Percentiles rank a stretch among this genome's conserved stretches.
phyloP scores from a whole-genome alignment of 805 yeast genomes.

The Ogataea salicorniae region DNA sequence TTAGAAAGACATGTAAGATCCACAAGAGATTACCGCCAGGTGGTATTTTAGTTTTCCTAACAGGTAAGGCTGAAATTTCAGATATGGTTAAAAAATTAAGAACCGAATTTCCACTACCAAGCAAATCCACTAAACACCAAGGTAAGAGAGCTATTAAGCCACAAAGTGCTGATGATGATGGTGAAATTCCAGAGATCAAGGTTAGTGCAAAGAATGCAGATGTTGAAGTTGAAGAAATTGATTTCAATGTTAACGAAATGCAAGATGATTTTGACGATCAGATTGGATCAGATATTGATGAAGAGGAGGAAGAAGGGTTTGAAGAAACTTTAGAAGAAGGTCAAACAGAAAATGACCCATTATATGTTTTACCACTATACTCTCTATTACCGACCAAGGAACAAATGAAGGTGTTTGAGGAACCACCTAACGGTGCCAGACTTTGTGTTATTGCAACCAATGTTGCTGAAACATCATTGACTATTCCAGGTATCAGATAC shows the following conservation, averaged over 20 bases:
- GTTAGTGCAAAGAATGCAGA: conserved; percentile 57
- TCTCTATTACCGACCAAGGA: conserved; percentile 91
- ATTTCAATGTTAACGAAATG: conserved; percentile 41
- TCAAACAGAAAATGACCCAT: conserved; percentile 69
- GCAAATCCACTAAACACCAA: conserved; percentile 12
- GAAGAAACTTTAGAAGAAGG: conserved; percentile 70
- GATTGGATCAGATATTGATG: conserved; percentile 46
- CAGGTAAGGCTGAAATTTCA: conserved; percentile 91
- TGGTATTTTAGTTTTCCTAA: conserved; percentile 83
- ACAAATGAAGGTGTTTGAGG: conserved; percentile 86
- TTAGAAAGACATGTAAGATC: conserved; percentile 77
- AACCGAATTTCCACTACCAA: conserved; percentile 58
- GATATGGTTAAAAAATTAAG: conserved; percentile 66
- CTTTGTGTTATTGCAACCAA: conserved; percentile 93
- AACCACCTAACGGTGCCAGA: conserved; percentile 81
- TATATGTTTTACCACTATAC: conserved; percentile 87
- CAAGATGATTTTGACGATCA: conserved; percentile 38
- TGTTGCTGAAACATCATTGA: conserved; percentile 95
- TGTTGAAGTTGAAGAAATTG: conserved; percentile 85
- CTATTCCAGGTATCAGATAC: conserved; percentile 92
- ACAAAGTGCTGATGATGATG: conserved; percentile 17
- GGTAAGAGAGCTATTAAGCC: not conserved
- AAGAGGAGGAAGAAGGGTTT: conserved; percentile 57
- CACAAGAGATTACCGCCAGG: conserved; percentile 88
- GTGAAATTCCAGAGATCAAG: conserved; percentile 39